phyloP scores from a whole-genome alignment of 129 eudicot genomes.

The Saussurea involucrata region DNA sequence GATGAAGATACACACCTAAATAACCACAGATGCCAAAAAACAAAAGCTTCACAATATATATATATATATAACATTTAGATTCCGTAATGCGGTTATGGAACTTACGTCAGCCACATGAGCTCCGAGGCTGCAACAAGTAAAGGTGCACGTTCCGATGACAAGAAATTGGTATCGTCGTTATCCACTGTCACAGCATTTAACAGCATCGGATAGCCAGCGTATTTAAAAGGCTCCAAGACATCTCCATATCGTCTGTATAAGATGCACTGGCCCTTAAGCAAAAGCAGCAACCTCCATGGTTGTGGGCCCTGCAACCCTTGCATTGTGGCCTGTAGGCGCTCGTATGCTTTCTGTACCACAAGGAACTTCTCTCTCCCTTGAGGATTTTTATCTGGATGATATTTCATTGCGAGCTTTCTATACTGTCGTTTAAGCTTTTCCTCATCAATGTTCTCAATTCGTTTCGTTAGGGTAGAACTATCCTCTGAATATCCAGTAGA shows the following conservation, averaged over 20 bases:
- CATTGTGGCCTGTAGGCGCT: conserved; percentile 94
- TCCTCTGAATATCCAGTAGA: conserved; percentile 47
- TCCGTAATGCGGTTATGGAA: not conserved
- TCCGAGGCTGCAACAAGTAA: conserved; percentile 96
- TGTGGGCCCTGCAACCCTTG: conserved; percentile 99
- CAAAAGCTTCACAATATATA: not conserved
- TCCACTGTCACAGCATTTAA: conserved; percentile 94
- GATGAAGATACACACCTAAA: conserved; percentile 91
- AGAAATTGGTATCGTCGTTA: conserved; percentile 78
- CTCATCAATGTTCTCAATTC: conserved; percentile 92
- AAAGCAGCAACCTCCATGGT: conserved; percentile 87
- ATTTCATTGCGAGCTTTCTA: conserved; percentile 93
- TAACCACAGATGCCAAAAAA: conserved; percentile 2
- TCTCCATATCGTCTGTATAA: conserved; percentile 84
- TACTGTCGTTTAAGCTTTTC: conserved; percentile 95
- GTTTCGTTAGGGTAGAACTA: conserved; percentile 58
- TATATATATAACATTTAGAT: not conserved
- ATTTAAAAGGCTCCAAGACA: conserved; percentile 85
- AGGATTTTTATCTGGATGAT: conserved; percentile 99
- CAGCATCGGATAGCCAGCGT: conserved; percentile 98
- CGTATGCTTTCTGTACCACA: conserved; percentile 98
- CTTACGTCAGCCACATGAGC: conserved; percentile 93
- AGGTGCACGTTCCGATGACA: conserved; percentile 88
- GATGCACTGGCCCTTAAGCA: conserved; percentile 92
- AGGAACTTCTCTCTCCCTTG: conserved; percentile 98